Conservation (phyloP, 2,329 filamentous ascomycete genomes). For the Penicillium nordicum region DNA sequence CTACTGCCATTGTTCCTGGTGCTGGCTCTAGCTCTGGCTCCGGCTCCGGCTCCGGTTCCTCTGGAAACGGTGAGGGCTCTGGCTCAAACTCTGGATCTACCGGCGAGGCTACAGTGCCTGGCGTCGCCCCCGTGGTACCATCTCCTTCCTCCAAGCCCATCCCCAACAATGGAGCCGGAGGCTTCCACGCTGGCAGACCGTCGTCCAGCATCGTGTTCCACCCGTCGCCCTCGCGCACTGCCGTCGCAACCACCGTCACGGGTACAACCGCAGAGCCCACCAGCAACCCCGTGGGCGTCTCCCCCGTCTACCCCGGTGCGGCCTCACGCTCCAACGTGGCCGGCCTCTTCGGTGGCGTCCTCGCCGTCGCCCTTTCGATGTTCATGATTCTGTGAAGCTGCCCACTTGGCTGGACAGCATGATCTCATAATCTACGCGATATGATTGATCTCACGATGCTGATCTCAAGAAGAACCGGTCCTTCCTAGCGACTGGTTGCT, state of each 20-base stretch:
- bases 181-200: conserved; percentile 6
- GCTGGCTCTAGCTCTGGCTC: neutral
- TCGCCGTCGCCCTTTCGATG: conserved; percentile 13
- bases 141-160: conserved; percentile 1
- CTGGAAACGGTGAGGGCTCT: neutral
- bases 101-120: neutral
- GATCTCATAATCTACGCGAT: conserved; percentile 1
- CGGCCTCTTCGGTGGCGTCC: conserved; percentile 7
- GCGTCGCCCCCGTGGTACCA: neutral
- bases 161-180: conserved; percentile 3
- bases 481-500: neutral
- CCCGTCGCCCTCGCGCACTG: conserved; percentile 5
- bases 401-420: conserved; percentile 1
- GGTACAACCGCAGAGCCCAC: neutral
- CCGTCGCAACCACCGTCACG: neutral
- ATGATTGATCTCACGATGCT: conserved; percentile 8
- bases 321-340: conserved; percentile 3
- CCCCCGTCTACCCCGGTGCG: conserved; percentile 16
- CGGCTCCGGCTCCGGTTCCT: conserved; percentile 2
- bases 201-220: conserved; percentile 10
- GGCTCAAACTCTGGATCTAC: neutral
- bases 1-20: neutral
- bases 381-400: conserved; percentile 9
- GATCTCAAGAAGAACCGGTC: neutral
- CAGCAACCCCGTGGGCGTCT: conserved; percentile 7